Evolutionary conservation across 78 protist species (phyloP).

Genomic region (Dictyostelium intermedium): DNA sequence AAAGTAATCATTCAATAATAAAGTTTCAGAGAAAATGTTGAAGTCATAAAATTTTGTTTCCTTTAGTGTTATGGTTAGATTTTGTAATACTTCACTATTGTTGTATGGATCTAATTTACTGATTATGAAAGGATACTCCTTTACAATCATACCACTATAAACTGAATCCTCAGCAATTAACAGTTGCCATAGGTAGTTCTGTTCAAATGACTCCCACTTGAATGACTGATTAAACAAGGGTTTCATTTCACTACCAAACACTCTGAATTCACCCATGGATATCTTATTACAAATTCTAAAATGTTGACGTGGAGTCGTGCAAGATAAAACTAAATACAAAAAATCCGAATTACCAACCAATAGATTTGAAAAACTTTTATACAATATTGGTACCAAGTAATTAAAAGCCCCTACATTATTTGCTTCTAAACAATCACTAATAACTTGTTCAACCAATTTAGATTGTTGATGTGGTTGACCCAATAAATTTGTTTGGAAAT

Average conservation of each 20-base stretch:
- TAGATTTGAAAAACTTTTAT: conserved; percentile 5
- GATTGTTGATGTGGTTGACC: neutral
- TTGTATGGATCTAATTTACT: conserved; percentile 15
- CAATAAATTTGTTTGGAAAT: neutral
- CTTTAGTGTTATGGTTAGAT: neutral
- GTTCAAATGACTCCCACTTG: conserved; percentile 59
- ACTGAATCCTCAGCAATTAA: conserved; percentile 37
- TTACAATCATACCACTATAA: neutral
- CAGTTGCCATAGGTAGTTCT: conserved; percentile 46
- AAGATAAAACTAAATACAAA: neutral
- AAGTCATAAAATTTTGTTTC: conserved; percentile 4
- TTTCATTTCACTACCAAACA: conserved; percentile 29
- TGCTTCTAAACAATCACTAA: conserved; percentile 5
- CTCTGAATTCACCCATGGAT: conserved; percentile 64
- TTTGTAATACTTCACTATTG: conserved; percentile 19
- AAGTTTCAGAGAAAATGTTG: neutral
- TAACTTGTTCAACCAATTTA: neutral
- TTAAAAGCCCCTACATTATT: neutral
- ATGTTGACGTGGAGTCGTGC: conserved; percentile 41
- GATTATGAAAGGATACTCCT: conserved; percentile 5
- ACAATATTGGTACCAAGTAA: conserved; percentile 33
- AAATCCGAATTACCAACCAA: conserved; percentile 31
- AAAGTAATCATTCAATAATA: neutral
- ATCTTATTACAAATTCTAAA: conserved; percentile 21
- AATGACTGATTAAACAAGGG: neutral